phyloP scores from a whole-genome alignment of 2,329 filamentous ascomycete species.

The Pseudogymnoascus sp. region DNA sequence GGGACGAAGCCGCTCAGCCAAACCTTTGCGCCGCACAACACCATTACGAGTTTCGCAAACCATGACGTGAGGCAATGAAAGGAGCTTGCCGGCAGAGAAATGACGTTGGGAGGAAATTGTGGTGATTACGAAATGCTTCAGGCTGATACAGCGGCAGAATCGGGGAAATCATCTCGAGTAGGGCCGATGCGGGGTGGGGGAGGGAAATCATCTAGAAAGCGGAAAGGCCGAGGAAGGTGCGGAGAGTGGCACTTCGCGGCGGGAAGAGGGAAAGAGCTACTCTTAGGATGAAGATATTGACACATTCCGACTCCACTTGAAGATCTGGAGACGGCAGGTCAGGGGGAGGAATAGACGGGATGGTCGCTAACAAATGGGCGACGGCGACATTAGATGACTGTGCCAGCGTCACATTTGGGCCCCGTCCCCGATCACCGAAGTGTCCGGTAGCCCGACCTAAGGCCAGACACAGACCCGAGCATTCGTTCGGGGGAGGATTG shows the following conservation, averaged over 20 bases:
- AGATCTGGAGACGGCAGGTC: neutral
- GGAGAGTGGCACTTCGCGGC: neutral
- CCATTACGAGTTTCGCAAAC: neutral
- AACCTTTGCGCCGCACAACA: neutral
- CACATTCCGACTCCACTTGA: neutral
- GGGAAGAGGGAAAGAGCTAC: neutral
- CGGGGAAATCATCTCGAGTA: neutral
- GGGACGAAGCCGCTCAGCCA: neutral
- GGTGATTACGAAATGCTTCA: neutral
- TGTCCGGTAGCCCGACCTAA: neutral
- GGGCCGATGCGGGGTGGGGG: neutral
- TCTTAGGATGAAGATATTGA: neutral
- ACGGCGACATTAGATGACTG: neutral
- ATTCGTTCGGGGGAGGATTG: neutral
- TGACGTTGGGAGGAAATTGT: neutral
- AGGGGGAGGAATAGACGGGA: neutral
- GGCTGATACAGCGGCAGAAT: neutral
- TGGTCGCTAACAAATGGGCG: neutral
- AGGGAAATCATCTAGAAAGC: neutral
- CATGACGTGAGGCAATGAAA: neutral
- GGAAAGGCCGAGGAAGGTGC: slow-evolving; percentile 2
- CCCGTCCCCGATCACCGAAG: neutral
- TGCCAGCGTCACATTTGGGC: neutral
- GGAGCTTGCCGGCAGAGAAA: neutral
- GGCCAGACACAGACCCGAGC: neutral